phyloP scores from a whole-genome alignment of 768 basidiomycete genomes.

The Gloeostereum incarnatum region DNA sequence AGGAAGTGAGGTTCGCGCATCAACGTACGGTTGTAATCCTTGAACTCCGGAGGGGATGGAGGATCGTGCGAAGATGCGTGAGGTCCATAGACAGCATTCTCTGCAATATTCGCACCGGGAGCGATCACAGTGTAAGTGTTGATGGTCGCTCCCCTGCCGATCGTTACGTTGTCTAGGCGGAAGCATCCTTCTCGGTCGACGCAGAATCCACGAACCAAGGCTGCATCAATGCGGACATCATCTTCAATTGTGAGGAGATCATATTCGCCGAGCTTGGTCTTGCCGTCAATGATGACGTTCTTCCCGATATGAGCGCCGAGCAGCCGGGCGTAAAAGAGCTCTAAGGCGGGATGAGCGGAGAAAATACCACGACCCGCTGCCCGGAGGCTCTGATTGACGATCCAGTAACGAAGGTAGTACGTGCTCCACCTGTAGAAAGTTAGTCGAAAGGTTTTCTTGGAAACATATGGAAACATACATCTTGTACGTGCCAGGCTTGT shows the following conservation, averaged over 20 bases:
- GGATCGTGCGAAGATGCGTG: constrained; percentile 35
- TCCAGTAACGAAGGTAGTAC: constrained; percentile 35
- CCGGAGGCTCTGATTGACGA: constrained; percentile 28
- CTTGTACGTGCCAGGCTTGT: constrained; percentile 25
- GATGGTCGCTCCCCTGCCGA: constrained; percentile 27
- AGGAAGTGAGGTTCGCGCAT: constrained; percentile 19
- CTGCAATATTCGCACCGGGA: constrained; percentile 27
- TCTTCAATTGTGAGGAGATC: constrained; percentile 33
- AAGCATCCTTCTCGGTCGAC: constrained; percentile 36
- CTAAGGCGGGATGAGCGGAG: constrained; percentile 23
- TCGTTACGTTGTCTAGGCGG: constrained; percentile 25
- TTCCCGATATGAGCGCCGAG: constrained; percentile 34
- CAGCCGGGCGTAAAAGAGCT: constrained; percentile 32
- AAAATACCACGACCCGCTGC: constrained; percentile 34
- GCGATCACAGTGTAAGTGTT: constrained; percentile 36
- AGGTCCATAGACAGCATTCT: constrained; percentile 31
- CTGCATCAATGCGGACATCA: constrained; percentile 31
- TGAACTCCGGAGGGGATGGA: constrained; percentile 24
- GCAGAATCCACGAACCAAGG: constrained; percentile 31
- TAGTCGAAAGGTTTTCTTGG: too few relatives aligned
- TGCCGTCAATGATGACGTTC: constrained; percentile 28
- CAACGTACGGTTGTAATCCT: constrained; percentile 29
- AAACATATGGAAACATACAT: constrained; percentile 17
- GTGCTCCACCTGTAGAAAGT: constrained; percentile 31
- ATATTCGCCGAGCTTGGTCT: constrained; percentile 29